phyloP scores from a whole-genome alignment of 495 filamentous ascomycete genomes.

The Trichocladium uniseriatum region DNA sequence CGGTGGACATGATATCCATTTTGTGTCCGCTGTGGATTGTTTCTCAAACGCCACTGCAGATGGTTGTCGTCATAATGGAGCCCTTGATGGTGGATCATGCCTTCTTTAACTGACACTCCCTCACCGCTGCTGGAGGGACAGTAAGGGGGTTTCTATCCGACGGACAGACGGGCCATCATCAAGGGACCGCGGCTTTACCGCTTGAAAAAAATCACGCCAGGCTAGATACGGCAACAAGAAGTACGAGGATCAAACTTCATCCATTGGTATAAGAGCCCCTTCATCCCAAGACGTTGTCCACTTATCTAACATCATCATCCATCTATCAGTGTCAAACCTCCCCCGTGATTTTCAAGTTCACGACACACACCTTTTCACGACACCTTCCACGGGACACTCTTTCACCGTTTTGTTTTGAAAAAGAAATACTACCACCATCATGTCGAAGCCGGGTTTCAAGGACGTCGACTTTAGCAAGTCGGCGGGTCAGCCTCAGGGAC shows the following conservation, averaged over 20 bases:
- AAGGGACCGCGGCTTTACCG: not conserved
- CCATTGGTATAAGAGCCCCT: not conserved
- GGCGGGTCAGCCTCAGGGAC: constrained; percentile 16
- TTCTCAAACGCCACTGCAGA: constrained; percentile 2
- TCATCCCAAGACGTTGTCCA: not conserved
- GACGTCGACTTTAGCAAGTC: constrained; percentile 44
- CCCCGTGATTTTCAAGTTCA: too few relatives aligned
- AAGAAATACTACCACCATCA: too few relatives aligned
- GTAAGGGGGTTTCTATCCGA: not conserved
- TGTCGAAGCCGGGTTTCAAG: constrained; percentile 48
- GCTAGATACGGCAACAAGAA: too few relatives aligned
- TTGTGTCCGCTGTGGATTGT: not conserved
- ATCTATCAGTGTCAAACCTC: not conserved
- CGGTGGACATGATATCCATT: not conserved
- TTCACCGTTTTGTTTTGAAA: too few relatives aligned
- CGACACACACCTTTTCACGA: too few relatives aligned
- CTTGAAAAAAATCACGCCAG: too few relatives aligned
- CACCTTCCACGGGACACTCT: too few relatives aligned
- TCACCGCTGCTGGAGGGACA: not conserved
- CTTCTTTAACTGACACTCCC: not conserved
- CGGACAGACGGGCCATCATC: not conserved
- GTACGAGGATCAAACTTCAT: too few relatives aligned
- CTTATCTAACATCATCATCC: not conserved
- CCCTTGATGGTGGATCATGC: constrained; percentile 1
- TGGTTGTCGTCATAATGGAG: constrained; percentile 11